Conservation (phyloP, 1,284 basidiomycete genomes). For the Tilletia horrida region DNA sequence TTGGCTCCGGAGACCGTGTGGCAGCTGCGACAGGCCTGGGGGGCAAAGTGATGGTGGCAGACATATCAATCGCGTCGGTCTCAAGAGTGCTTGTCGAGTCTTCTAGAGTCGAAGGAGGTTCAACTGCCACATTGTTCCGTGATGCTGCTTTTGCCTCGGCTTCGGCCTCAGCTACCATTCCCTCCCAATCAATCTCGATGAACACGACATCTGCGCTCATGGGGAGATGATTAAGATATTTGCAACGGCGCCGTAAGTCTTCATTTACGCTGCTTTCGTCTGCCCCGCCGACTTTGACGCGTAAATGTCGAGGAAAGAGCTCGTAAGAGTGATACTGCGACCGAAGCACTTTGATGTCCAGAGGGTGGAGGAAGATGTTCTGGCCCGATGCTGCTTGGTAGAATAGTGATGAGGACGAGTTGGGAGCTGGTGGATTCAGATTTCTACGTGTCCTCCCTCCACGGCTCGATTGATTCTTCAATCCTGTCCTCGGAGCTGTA, state of each 20-base stretch:
- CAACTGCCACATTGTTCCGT: not conserved
- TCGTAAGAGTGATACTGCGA: constrained; percentile 78
- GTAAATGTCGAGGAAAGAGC: constrained; percentile 77
- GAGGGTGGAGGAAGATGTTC: constrained; percentile 86
- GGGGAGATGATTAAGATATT: constrained; percentile 88
- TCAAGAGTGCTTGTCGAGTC: not conserved
- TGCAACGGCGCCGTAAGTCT: constrained; percentile 86
- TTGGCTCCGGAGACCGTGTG: not conserved
- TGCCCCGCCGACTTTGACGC: constrained; percentile 72
- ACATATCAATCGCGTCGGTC: not conserved
- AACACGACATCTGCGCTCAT: constrained; percentile 90
- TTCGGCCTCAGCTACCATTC: constrained; percentile 25
- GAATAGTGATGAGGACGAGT: constrained; percentile 68
- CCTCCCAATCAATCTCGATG: constrained; percentile 71
- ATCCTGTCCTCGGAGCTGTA: not conserved
- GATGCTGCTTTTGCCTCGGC: constrained; percentile 14
- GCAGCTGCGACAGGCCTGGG: not conserved
- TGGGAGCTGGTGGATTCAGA: constrained; percentile 49
- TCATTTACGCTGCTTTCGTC: constrained; percentile 73
- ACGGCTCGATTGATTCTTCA: not conserved
- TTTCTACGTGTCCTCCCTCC: constrained; percentile 29
- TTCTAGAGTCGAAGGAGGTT: not conserved
- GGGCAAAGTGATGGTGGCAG: not conserved
- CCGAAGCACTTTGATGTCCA: constrained; percentile 89
- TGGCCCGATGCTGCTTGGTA: constrained; percentile 91